Evolutionary conservation across 805 yeast species (phyloP).

Genomic region (Candida verbasci): DNA sequence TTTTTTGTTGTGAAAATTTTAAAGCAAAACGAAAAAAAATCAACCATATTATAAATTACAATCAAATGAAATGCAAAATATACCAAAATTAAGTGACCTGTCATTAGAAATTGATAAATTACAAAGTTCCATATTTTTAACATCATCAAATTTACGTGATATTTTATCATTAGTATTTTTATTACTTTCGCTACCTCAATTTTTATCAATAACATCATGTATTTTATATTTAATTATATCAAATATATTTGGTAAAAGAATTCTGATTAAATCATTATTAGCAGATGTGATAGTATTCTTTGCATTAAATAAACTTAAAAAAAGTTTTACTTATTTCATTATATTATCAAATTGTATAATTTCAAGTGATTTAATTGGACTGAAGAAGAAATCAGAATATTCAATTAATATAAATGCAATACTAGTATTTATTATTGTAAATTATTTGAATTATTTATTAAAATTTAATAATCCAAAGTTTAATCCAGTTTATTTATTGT

Average conservation of each 20-base stretch:
- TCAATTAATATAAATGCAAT: constrained; percentile 14
- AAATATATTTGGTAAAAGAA: constrained; percentile 23
- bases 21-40: too few species aligned
- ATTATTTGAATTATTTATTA: constrained; percentile 17
- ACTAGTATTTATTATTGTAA: constrained; percentile 18
- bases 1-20: too few species aligned
- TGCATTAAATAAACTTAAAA: constrained; percentile 15
- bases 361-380: constrained; percentile 26
- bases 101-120: not conserved
- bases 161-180: constrained; percentile 28
- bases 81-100: not conserved
- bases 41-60: too few species aligned
- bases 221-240: constrained; percentile 23
- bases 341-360: constrained; percentile 27
- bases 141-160: constrained; percentile 24
- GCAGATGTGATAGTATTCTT: constrained; percentile 21
- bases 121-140: constrained; percentile 13
- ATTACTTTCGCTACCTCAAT: constrained; percentile 24
- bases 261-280: constrained; percentile 18
- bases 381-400: constrained; percentile 12
- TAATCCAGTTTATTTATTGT: constrained; percentile 12
- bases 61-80: not conserved
- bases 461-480: constrained; percentile 5
- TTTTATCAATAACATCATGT: constrained; percentile 19
- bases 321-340: constrained; percentile 17